These are phyloP conservation scores for Alternaria gansuensis DNA, from an alignment of 2,329 filamentous ascomycete genomes.

Conservation along the genomic window DNA sequence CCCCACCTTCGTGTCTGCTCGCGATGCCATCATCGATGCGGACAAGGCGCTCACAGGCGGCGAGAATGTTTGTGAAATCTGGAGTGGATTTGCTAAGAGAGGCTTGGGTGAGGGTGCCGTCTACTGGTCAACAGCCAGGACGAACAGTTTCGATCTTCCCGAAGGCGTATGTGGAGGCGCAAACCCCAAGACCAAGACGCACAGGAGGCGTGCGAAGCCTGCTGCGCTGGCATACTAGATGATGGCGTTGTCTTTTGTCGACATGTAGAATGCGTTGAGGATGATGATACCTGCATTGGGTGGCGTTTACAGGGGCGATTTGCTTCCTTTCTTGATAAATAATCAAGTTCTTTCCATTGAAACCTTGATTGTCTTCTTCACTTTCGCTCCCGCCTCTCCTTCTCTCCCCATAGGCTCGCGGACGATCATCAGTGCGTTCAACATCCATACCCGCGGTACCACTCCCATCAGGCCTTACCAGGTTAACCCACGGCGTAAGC, in stretches of 20 bases:
- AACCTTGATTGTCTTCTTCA: background rate
- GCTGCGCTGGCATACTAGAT: background rate
- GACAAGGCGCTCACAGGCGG: slow-evolving; percentile 63
- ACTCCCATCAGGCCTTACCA: background rate
- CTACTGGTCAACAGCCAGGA: slow-evolving; percentile 33
- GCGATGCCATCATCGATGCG: slow-evolving; percentile 66
- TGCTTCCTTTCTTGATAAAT: background rate
- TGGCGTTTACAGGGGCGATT: background rate
- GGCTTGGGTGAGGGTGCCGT: slow-evolving; percentile 58
- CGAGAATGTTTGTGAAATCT: slow-evolving; percentile 62
- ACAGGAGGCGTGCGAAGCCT: slow-evolving; percentile 1
- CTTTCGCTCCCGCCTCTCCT: background rate
- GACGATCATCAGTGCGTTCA: background rate
- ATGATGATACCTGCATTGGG: slow-evolving; percentile 9
- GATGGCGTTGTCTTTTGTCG: background rate
- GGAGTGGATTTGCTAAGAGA: slow-evolving; percentile 66
- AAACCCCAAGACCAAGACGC: slow-evolving; percentile 2
- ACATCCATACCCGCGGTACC: background rate
- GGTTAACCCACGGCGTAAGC: no score
- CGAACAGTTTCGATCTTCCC: slow-evolving; percentile 38
- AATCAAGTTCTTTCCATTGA: background rate
- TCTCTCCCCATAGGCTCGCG: background rate
- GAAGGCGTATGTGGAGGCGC: slow-evolving; percentile 23
- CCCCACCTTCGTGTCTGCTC: slow-evolving; percentile 63
- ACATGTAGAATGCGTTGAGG: background rate